Evolutionary conservation across 176 grass and related monocot genomes (phyloP), one percentile per base, ranked within the genome.

Genomic region (Juncus inflexus): DNA sequence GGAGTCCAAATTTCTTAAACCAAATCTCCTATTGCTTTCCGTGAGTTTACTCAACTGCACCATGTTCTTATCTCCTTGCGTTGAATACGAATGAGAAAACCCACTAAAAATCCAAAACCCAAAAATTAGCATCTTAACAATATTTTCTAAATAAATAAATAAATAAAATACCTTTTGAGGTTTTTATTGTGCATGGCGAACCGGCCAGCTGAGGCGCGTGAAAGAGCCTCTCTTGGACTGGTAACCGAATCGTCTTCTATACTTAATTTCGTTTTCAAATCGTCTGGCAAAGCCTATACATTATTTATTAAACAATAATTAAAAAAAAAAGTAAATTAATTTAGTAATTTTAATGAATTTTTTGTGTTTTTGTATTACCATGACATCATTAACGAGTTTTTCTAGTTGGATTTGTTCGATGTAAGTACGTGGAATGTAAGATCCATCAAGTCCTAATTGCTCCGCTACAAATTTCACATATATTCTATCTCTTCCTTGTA

Each of bases 351-450:
- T 55, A 54, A 57, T 45, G 19, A 10, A 81, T 15, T 62, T 13
- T 45, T 58, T 58, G 14, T 12, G 40, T 40, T 58, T 71, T 41
- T 42, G 37, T 28, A 40, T 81, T 89, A 99, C 94, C 85, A 99
- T 92, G 52, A 99, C 94, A 67, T 99, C 94, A 35, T 99, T 92
- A 61, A 99, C 74, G 60, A 92, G 83, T 73, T 99, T 99, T 77
- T 99, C 94, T 63, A 99, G 65, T 56, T 99, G 94, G 83, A 99
- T 99, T 74, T 99, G 94, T 66, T 86, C 94, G 69, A 99, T 99
- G 71, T 99, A 99, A 36, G 94, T 99, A 58, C 85, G 94, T 1
- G 94, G 82, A 70, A 89, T 86, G 74, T 86, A 99, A 73, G 83
- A 77, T 64, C 88, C 83, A 74, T 92, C 94, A 77, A 99, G 75